These are phyloP conservation scores for Eucalyptus coolabah DNA, from an alignment of 345 rosid species.

Conservation along the genomic window DNA sequence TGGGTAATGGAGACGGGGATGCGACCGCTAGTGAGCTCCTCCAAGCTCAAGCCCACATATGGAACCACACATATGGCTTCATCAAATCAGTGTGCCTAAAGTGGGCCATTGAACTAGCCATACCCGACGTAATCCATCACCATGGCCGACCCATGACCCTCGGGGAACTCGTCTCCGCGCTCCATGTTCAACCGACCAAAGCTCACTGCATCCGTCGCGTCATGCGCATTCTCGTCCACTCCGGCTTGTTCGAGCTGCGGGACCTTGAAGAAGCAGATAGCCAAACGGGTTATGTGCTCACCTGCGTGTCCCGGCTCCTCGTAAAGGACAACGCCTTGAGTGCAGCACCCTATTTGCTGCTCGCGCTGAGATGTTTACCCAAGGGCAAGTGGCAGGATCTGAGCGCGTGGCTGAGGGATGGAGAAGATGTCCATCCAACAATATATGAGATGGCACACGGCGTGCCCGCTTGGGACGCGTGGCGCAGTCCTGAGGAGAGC, in stretches of 20 bases:
- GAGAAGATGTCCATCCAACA: background rate
- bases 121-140: conserved; percentile 23
- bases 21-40: background rate
- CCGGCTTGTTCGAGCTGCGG: conserved; percentile 9
- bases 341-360: background rate
- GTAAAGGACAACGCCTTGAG: background rate
- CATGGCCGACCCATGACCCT: conserved; percentile 23
- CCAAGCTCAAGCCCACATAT: conserved; percentile 10
- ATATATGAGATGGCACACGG: background rate
- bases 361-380: background rate
- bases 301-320: conserved; percentile 7
- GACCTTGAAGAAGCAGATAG: background rate
- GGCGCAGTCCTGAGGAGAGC: background rate
- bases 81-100: conserved; percentile 19
- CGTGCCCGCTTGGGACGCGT: background rate
- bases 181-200: conserved; percentile 2
- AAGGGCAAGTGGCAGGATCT: background rate
- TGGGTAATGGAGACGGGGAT: background rate
- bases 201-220: conserved; percentile 3
- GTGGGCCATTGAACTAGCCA: conserved; percentile 18
- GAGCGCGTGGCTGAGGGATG: conserved; percentile 9
- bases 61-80: conserved; percentile 5
- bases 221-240: conserved; percentile 19
- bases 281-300: conserved; percentile 5
- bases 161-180: background rate